phyloP scores from a whole-genome alignment of 139 green algal species.

The Coelastrella sp. region DNA sequence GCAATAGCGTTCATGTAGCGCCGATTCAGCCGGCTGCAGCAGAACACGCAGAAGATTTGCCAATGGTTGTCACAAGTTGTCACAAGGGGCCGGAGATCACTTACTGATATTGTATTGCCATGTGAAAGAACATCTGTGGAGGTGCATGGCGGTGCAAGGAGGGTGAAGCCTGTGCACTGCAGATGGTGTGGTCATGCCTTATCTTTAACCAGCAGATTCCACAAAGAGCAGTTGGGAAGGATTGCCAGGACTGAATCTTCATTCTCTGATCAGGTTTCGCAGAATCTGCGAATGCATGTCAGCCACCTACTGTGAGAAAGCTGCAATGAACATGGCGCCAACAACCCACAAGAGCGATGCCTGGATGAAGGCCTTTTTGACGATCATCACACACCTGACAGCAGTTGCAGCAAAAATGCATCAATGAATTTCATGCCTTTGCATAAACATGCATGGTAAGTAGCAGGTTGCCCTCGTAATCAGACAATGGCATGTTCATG shows the following conservation, averaged over 20 bases:
- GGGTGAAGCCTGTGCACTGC: too few relatives aligned
- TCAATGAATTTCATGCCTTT: too few relatives aligned
- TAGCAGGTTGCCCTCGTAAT: too few relatives aligned
- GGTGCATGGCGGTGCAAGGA: not conserved
- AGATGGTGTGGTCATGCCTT: too few relatives aligned
- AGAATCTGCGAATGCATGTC: not conserved
- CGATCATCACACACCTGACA: constrained; percentile 38
- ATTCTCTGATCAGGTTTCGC: not conserved
- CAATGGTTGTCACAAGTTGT: not conserved
- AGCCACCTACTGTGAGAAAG: not conserved
- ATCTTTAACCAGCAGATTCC: too few relatives aligned
- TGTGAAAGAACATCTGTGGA: not conserved
- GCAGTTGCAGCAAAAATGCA: not conserved
- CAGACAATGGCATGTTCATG: too few relatives aligned
- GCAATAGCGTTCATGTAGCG: constrained; percentile 36
- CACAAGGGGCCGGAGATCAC: not conserved
- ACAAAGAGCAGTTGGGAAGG: too few relatives aligned
- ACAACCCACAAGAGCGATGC: constrained; percentile 26
- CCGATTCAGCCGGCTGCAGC: constrained; percentile 4
- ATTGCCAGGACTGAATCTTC: too few relatives aligned
- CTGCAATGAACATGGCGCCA: constrained; percentile 14
- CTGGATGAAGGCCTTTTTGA: constrained; percentile 34
- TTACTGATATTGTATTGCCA: not conserved
- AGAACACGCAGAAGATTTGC: too few relatives aligned
- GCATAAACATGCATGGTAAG: too few relatives aligned